phyloP scores from a whole-genome alignment of 345 rosid genomes.

The Sisymbrium altissimum region DNA sequence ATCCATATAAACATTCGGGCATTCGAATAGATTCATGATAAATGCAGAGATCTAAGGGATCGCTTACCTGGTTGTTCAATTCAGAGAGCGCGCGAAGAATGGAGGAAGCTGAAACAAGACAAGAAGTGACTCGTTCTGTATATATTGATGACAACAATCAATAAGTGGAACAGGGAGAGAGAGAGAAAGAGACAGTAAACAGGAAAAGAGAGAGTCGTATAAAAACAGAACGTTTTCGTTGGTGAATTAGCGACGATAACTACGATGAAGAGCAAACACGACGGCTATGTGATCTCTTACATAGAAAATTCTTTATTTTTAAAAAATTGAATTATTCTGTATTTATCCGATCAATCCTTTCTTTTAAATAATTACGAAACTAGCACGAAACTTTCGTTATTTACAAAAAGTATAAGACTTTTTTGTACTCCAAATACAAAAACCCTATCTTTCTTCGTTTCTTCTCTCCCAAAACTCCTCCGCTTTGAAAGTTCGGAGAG shows the following conservation, averaged over 20 bases:
- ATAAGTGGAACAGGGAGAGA: conserved; percentile 9
- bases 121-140: conserved; percentile 10
- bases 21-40: not conserved
- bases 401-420: not conserved
- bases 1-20: not conserved
- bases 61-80: conserved; percentile 16
- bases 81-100: not conserved
- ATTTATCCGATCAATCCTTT: not conserved
- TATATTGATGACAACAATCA: not conserved
- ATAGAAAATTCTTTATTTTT: not conserved
- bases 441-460: not conserved
- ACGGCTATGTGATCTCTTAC: conserved; percentile 13
- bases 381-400: not conserved
- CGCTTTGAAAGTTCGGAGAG: not conserved
- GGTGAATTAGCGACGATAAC: conserved; percentile 24
- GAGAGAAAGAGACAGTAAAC: not conserved
- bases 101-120: not conserved
- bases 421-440: not conserved
- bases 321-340: not conserved
- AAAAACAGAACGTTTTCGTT: not conserved
- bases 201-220: not conserved
- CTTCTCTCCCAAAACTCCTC: not conserved
- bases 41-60: conserved; percentile 8
- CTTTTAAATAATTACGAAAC: not conserved
- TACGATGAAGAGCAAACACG: conserved; percentile 31